Percentiles rank a stretch among this genome's conserved stretches.
Conservation (phyloP, 768 basidiomycete genomes). For the Agaricus sinodeliciosus region DNA sequence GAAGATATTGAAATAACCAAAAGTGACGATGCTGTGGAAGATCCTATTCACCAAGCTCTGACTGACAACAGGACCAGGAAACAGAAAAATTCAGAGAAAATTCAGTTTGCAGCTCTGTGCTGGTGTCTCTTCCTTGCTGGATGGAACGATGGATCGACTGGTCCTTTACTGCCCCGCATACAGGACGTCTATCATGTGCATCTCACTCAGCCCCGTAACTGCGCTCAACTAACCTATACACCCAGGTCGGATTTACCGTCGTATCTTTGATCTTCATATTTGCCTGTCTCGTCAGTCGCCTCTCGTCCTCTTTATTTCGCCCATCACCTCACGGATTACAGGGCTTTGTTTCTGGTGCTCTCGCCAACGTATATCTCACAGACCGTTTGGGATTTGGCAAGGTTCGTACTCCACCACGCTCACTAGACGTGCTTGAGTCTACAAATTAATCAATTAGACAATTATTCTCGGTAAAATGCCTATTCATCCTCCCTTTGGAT, state of each 20-base stretch:
- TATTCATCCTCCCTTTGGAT: no score
- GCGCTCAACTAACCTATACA: background rate
- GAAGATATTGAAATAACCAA: no score
- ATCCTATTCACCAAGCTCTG: no score
- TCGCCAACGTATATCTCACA: slow-evolving; percentile 31
- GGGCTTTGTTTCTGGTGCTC: slow-evolving; percentile 36
- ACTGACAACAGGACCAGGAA: slow-evolving; percentile 13
- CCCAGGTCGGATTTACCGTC: slow-evolving; percentile 40
- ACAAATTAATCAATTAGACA: background rate
- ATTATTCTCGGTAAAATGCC: slow-evolving; percentile 9
- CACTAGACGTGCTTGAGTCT: background rate
- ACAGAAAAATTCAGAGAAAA: slow-evolving; percentile 18
- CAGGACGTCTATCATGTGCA: slow-evolving; percentile 47
- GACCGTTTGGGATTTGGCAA: slow-evolving; percentile 37
- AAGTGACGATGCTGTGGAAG: no score
- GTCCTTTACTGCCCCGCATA: slow-evolving; percentile 69
- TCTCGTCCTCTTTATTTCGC: background rate
- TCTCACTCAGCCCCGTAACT: background rate
- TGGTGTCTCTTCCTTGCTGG: slow-evolving; percentile 56
- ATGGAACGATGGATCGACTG: slow-evolving; percentile 74
- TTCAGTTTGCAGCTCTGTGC: slow-evolving; percentile 53
- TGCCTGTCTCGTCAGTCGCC: slow-evolving; percentile 29
- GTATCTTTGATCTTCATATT: slow-evolving; percentile 57
- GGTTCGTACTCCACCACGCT: slow-evolving; percentile 17
- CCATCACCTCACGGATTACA: slow-evolving; percentile 7